Conservation (phyloP, 176 grass and related monocot genomes). For the Phoenix roebelenii region DNA sequence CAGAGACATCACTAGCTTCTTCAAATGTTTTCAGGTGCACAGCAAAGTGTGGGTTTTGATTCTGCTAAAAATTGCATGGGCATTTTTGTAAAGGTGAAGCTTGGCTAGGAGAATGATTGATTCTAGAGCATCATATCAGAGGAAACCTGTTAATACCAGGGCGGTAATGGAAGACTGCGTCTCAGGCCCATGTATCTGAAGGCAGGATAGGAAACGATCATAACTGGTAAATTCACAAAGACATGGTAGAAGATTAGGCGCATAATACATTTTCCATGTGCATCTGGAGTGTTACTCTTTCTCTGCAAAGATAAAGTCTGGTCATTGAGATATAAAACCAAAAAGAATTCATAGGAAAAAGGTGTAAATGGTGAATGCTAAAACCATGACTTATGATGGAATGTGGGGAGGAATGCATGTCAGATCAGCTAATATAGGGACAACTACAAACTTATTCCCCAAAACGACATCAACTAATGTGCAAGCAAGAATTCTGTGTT, state of each 20-base stretch:
- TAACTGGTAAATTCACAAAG: conserved; percentile 13
- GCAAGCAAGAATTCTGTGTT: no score
- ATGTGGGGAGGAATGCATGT: no score
- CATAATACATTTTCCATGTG: conserved; percentile 5
- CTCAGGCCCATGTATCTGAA: conserved; percentile 16
- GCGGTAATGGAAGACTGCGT: conserved; percentile 19
- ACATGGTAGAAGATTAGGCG: conserved; percentile 8
- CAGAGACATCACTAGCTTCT: no score
- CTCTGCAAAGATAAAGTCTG: not conserved
- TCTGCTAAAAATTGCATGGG: no score
- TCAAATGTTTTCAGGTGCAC: no score
- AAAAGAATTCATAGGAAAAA: not conserved
- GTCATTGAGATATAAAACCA: not conserved
- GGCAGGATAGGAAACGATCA: conserved; percentile 11
- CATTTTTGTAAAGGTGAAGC: no score
- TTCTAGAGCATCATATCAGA: not conserved
- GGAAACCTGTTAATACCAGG: not conserved
- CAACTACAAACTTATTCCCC: no score
- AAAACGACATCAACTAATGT: no score
- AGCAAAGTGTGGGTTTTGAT: no score
- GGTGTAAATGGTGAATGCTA: not conserved
- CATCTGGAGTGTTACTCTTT: conserved; percentile 14
- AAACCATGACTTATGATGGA: no score
- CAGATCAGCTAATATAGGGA: no score
- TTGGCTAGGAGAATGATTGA: not conserved